Conservation (phyloP, 495 filamentous ascomycete species). For the Penicillium crystallinum region DNA sequence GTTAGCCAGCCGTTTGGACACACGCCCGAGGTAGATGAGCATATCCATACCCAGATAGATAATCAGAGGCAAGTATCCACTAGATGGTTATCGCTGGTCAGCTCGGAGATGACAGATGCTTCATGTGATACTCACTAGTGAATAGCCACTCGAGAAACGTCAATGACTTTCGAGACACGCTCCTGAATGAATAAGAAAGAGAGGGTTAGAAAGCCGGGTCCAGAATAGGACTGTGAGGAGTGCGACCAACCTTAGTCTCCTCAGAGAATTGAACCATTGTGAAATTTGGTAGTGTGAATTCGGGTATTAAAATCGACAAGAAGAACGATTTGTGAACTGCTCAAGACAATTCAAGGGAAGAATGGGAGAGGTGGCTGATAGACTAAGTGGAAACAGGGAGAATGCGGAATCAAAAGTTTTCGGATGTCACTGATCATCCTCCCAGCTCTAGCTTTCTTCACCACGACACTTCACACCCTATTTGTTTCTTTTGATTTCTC, state of each 20-base stretch:
- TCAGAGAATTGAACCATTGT: constrained; percentile 86
- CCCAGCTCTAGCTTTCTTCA: not conserved
- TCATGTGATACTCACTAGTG: constrained; percentile 66
- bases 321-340: not conserved
- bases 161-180: constrained; percentile 91
- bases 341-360: not conserved
- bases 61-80: constrained; percentile 94
- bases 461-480: not conserved
- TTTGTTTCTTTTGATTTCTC: not conserved
- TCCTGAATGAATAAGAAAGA: constrained; percentile 53
- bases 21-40: no score
- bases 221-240: not conserved
- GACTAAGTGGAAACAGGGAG: constrained; percentile 8
- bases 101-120: not conserved
- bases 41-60: constrained; percentile 80
- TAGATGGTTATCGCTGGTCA: constrained; percentile 6
- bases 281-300: not conserved
- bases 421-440: constrained; percentile 8
- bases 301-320: not conserved
- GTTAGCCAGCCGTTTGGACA: constrained; percentile 3
- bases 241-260: constrained; percentile 75
- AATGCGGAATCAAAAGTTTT: constrained; percentile 32
- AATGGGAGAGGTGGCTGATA: not conserved
- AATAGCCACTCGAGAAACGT: constrained; percentile 89
- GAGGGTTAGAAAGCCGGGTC: constrained; percentile 6